phyloP scores from a whole-genome alignment of 306 rosid species.

The Gillenia trifoliata region DNA sequence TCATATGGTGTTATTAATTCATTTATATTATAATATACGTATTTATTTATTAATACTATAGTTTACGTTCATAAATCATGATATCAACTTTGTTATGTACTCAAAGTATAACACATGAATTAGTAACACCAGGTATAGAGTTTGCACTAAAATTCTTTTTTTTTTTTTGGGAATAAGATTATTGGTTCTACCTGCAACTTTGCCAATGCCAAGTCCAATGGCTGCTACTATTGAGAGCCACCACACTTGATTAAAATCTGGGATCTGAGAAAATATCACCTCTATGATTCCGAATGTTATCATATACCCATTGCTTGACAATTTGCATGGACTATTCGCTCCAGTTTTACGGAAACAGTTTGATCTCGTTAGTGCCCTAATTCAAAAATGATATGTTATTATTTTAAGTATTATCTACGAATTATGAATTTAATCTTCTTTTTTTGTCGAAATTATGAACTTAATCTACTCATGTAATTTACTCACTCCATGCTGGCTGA shows the following conservation, averaged over 20 bases:
- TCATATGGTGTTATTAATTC: too few relatives aligned
- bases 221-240: constrained; percentile 82
- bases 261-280: constrained; percentile 67
- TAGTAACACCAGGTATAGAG: too few relatives aligned
- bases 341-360: constrained; percentile 67
- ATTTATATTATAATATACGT: too few relatives aligned
- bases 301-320: constrained; percentile 80
- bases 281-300: constrained; percentile 63
- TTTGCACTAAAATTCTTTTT: too few relatives aligned
- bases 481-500: constrained; percentile 89
- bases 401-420: too few relatives aligned
- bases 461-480: not conserved
- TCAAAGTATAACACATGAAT: too few relatives aligned
- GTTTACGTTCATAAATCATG: too few relatives aligned
- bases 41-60: too few relatives aligned
- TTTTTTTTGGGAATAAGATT: too few relatives aligned
- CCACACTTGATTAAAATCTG: constrained; percentile 66
- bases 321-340: constrained; percentile 65
- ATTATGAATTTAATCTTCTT: too few relatives aligned
- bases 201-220: constrained; percentile 58
- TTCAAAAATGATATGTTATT: not conserved
- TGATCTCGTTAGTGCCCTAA: constrained; percentile 67
- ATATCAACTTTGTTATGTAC: too few relatives aligned
- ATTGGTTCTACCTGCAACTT: constrained; percentile 51
- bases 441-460: not conserved